Percentiles rank a stretch among this genome's conserved stretches.
Evolutionary conservation across 148 eudicot genomes (phyloP).

Genomic region (Arbutus unedo): DNA sequence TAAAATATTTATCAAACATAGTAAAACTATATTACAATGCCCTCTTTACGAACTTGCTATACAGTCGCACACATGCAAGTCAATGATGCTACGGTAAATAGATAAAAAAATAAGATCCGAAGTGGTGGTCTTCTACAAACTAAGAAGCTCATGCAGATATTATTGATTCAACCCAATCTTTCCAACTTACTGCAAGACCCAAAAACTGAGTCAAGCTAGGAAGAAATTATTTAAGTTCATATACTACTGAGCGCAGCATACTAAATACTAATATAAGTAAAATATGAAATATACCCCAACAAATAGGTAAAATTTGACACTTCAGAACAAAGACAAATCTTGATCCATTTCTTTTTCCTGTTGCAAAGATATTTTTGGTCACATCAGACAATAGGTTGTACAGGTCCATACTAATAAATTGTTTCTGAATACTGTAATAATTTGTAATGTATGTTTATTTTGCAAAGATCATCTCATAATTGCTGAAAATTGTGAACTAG

Average conservation of each 20-base stretch:
- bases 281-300: neutral
- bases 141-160: neutral
- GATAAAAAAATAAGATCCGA: neutral
- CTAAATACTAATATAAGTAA: neutral
- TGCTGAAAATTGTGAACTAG: neutral
- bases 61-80: neutral
- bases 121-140: neutral
- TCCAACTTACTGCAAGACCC: neutral
- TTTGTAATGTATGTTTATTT: neutral
- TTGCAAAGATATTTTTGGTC: neutral
- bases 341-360: neutral
- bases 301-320: neutral
- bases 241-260: neutral
- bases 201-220: neutral
- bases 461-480: neutral
- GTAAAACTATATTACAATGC: neutral
- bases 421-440: neutral
- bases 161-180: neutral
- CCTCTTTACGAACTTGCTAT: constrained; percentile 1
- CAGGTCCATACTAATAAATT: neutral
- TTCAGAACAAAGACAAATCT: neutral
- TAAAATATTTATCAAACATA: constrained; percentile 16
- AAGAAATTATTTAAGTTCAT: neutral
- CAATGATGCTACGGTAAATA: neutral
- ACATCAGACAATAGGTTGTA: neutral